Evolutionary conservation across 495 filamentous ascomycete genomes (phyloP).

Genomic region (Pyrenula massariospora): DNA sequence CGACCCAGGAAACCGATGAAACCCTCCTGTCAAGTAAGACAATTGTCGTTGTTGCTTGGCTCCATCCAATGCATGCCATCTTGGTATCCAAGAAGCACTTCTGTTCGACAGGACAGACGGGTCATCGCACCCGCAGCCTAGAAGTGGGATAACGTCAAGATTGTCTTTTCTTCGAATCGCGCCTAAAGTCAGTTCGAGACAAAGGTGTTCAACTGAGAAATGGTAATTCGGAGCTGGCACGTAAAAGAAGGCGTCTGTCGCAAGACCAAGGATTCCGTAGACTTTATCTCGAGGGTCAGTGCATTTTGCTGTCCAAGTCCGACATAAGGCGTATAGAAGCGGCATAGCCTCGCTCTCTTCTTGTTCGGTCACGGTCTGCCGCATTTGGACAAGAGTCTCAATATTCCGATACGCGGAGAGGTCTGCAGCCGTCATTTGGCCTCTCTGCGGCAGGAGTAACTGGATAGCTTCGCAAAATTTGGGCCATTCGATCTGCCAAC

Average conservation of each 20-base stretch:
- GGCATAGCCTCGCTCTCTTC: background rate
- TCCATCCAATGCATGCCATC: background rate
- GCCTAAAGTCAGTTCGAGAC: background rate
- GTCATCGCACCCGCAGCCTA: background rate
- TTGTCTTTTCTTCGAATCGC: background rate
- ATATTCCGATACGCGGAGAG: background rate
- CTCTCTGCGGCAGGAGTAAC: background rate
- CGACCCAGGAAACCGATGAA: background rate
- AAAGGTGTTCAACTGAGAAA: background rate
- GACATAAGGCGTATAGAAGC: background rate
- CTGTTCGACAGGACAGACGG: background rate
- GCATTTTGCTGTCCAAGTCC: background rate
- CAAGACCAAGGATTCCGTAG: background rate
- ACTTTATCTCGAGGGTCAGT: background rate
- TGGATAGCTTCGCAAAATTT: background rate
- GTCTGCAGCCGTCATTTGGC: background rate
- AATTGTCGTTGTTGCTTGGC: background rate
- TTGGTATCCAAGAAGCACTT: background rate
- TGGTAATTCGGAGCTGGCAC: background rate
- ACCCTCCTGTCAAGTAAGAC: background rate
- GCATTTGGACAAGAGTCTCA: background rate
- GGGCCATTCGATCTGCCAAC: background rate
- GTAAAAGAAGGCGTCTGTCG: background rate
- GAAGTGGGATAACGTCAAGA: background rate
- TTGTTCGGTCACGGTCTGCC: background rate